Base-by-base conservation (phyloP, 257 asterid genomes). In the Fraxinus excelsior region DNA sequence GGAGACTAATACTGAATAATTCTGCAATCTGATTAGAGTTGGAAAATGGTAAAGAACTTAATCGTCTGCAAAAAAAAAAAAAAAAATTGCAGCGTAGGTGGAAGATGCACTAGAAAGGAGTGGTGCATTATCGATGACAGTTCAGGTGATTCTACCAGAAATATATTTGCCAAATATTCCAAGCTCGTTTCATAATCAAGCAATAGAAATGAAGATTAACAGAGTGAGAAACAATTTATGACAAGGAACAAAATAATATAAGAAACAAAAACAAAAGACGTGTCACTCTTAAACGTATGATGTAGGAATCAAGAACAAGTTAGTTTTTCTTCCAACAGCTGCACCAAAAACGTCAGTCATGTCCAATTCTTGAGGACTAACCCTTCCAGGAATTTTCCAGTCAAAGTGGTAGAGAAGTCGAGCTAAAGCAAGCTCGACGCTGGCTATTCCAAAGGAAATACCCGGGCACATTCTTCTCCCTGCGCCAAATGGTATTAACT, bases 401-500 rank as follows among this genome's bases (percentile, higher is more conserved):
- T 84, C 82, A 64, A 84, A 79, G 29, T 79, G 82, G 40, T 79
- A 79, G 28, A 81, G 76, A 21, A 84, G 60, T 5, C 40, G 31
- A 25, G 84, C 78, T 18, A 74, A 56, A 34, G 76, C 66, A 60
- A 74, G 74, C 68, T 80, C 84, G 10, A 83, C 70, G 21, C 10
- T 66, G 0, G 74, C 75, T 14, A 84, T 2, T 2, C 75, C 84
- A 25, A 83, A 71, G 5, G 83, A 72, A 28, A 80, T 76, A 2
- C 86, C 81, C 12, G 66, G 44, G n/a, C 80, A 73, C 14, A 68
- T 73, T 70, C 76, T 71, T 64, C 80, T 80, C 1, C 83, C 86
- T 4, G 81, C 74, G 0, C 86, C 83, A 49, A 82, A 82, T 0
- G 86, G 86, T 38, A 82, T 75, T 12, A 31, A 82, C 64, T 82